Conservation (phyloP, 495 filamentous ascomycete genomes). For the Bacidia rubella region DNA sequence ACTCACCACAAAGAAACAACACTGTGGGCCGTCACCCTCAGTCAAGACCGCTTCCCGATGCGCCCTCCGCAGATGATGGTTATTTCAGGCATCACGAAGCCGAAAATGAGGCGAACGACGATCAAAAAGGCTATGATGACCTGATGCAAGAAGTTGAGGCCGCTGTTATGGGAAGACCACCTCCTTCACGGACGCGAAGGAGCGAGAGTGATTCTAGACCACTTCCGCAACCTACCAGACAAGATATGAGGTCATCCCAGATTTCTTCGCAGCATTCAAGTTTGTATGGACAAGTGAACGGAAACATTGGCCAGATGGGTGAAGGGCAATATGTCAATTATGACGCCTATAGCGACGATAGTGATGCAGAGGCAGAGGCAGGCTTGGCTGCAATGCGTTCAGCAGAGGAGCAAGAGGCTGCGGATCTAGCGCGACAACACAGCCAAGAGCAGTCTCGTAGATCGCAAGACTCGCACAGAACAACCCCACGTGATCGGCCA, state of each 20-base stretch:
- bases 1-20: slow-evolving; percentile 37
- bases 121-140: slow-evolving; percentile 27
- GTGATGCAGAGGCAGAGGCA: slow-evolving; percentile 80
- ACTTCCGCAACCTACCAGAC: slow-evolving; percentile 17
- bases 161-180: slow-evolving; percentile 26
- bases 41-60: slow-evolving; percentile 46
- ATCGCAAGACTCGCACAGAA: slow-evolving; percentile 17
- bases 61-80: slow-evolving; percentile 29
- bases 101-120: slow-evolving; percentile 8
- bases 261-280: slow-evolving; percentile 18
- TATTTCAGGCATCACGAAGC: slow-evolving; percentile 18
- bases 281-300: slow-evolving; percentile 38
- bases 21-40: slow-evolving; percentile 45
- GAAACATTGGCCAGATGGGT: slow-evolving; percentile 34
- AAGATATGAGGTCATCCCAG: slow-evolving; percentile 9
- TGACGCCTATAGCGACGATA: slow-evolving; percentile 53
- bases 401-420: slow-evolving; percentile 69
- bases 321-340: slow-evolving; percentile 37
- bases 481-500: slow-evolving; percentile 17
- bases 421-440: slow-evolving; percentile 41
- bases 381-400: slow-evolving; percentile 72
- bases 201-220: slow-evolving; percentile 18
- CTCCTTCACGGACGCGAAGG: slow-evolving; percentile 19
- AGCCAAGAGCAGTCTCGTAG: slow-evolving; percentile 34
- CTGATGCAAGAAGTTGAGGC: slow-evolving; percentile 36